Base-by-base conservation (phyloP, 495 filamentous ascomycete genomes). In the Neurospora cerealis region DNA sequence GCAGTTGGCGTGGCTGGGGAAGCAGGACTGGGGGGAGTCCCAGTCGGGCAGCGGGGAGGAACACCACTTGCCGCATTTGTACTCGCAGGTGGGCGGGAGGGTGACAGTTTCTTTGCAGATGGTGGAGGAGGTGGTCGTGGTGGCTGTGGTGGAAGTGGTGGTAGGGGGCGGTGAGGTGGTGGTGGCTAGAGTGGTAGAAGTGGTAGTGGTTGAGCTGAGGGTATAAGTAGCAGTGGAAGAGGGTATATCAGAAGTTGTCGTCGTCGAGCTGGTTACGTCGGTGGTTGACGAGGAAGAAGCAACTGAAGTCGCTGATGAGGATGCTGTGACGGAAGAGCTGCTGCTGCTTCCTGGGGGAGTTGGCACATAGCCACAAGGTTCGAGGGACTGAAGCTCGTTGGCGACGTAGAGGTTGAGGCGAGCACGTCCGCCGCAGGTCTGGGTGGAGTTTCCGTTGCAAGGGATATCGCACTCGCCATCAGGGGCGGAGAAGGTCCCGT, bases 41-140 rank as follows among this genome's bases (percentile, higher is more conserved):
- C 81, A 87, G 74, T 80, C 73, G 39, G 86, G 85, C 13, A 87
- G 71, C 6, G 84, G 83, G n/a, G 78, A 77, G 13, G 83, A 83
- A 79, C 86, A 87, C 86, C 86, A 87, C 38, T 80, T 83, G 69
- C 86, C 86, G 75, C 84, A 83, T 71, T 81, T 80, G 77, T 85
- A 87, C 70, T 87, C 86, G 77, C 86, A 87, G 32, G 79, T 80
- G 36, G 85, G 74, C 2, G 83, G 81, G 48, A 82, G 78, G 24
- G 82, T 81, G 36, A 78, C 77, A 54, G 85, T 84, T 39, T 78
- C 78, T 6, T 80, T 81, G 76, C 83, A 85, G 42, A 82, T 74
- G 69, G 84, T 75, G 66, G 75, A 78, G 69, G 75, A 82, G 21
- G 82, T 81, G n/a, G 78, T 83, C 2, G 79, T 79, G n/a, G 82